Evolutionary conservation across 2,329 filamentous ascomycete species (phyloP), one percentile per base, ranked within the genome.

Genomic region (Aspergillus niger): DNA sequence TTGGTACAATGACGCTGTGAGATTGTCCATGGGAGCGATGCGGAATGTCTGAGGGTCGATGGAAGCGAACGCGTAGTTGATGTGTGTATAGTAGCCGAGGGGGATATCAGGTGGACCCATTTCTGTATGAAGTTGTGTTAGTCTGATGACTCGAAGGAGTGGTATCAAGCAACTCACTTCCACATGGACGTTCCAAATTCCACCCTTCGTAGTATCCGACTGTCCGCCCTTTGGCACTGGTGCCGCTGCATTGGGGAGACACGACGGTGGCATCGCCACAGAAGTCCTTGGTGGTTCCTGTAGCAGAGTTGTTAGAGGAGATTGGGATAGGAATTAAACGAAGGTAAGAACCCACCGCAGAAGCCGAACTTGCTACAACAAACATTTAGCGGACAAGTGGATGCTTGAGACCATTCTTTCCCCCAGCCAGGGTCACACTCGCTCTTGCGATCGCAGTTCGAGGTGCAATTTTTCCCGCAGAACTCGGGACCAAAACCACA

Each of bases 1-100:
- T 2, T 22, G 41, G 32, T 70, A 71, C 2, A 76, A 60, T 0
- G 57, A 26, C 0, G 38, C 59, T 1, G 63, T 67, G 0, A 58
- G 55, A 3, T 55, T 20, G n/a, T 69, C 65, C 64, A 73, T 73
- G 0, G 76, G 69, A 0, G 59, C 55, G 2, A 71, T 59, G 0
- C 63, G 57, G 50, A 69, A 80, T 1, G 71, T 73, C 0, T 49
- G 54, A 0, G 80, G 77, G 41, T 82, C 71, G 51, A 83, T 76
- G 13, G 72, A 73, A 2, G 74, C 77, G 60, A 82, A 83, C 0
- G 80, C 77, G 41, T 71, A 77, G 61, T 77, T 77, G 52, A 78
- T 39, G 48, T 76, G 68, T 0, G 63, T 70, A 13, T 72, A 71
- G 24, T 65, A 44, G 28, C 60, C 69, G 26, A 64, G 55, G 8